Evolutionary conservation across 2,329 filamentous ascomycete species (phyloP), one percentile per base, ranked within the genome.

Genomic region (Penicillium sclerotigenum): DNA sequence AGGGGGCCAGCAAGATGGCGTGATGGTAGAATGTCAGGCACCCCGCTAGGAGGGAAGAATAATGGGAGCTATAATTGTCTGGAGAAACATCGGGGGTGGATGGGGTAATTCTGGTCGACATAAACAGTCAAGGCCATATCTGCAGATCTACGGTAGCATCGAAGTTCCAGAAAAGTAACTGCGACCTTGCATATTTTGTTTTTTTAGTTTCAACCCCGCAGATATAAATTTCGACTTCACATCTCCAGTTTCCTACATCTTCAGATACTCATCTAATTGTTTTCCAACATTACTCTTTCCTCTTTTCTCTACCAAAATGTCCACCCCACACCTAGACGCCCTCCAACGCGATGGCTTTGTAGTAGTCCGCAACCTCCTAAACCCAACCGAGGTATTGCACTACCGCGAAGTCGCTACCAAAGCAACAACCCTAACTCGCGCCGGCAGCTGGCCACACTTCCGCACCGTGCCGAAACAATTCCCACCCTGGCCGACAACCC

Each of bases 401-500:
- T 84, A 93, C 60, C 87, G 86, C 65, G 68, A 71, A 52, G 86
- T 86, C 40, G 83, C 85, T 48, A 69, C 76, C 33, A 72, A 80
- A 55, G 81, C 83, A n/a, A 84, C 85, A 20, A 69, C 75, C 2
- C 76, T 84, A 40, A 87, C 89, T 40, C 85, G 89, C 60, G 65
- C 77, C n/a, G 90, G 90, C 36, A 68, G 80, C 59, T 96, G 91
- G 91, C 89, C 89, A 3, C 82, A 88, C 74, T 86, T 95, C 67
- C 88, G 91, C 61, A 93, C 89, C 0, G 83, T 94, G 2, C 89
- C 89, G 52, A 95, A 95, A 74, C 91, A 96, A 74, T 96, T 96
- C 76, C 91, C 91, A 0, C 91, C 91, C 0, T 96, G 91, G 91
- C 78, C 82, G 5, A 79, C 79, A n/a, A 78, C 79, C 47, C 76